Base-by-base conservation (phyloP, 2,329 filamentous ascomycete species). In the Apiospora rasikravindrae region DNA sequence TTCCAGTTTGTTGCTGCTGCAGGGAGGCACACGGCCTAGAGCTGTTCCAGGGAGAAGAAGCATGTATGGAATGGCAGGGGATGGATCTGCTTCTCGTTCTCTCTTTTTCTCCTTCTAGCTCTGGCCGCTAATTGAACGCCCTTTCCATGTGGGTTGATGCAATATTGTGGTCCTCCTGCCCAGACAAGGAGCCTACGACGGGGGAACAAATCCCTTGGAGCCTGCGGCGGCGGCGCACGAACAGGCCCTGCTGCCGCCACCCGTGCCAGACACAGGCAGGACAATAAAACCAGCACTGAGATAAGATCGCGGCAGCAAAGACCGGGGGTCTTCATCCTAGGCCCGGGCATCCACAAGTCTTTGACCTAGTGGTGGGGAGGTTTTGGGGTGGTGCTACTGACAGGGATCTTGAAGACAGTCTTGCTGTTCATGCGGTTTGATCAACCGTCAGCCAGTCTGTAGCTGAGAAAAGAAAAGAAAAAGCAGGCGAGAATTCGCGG, bases 191-290 rank as follows among this genome's bases (percentile, higher is more conserved):
- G 53, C 29, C 53, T 37, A 10, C 26, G 53, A 61, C 37, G 26
- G 53, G 53, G 53, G 53, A 61, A 37, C 2, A 7, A 37, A 61
- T 61, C 53, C 53, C 53, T 24, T 64, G 33, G 57, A 13, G 24
- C 26, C 53, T 37, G 33, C 67, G 67, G 47, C 44, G 67, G 47
- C 44, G 33, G 33, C 44, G 47, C 67, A 69, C 67, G 68, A 57
- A 51, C 68, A 40, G n/a, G 68, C 26, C 33, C 68, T 69, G 68
- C 68, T 69, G 68, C 68, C 68, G 49, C 68, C 68, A 69, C 26
- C 68, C 47, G 47, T 57, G 11, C 45, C n/a, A 40, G 53, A 22
- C 29, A 42, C n/a, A 51, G 53, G 10, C 29, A 61, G 53, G 16
- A 19, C 16, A 61, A 19, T 10, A 29, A 33, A 37, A 29, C 67